Evolutionary conservation across 2,329 filamentous ascomycete species (phyloP).

Genomic region (Exophiala aquamarina): DNA sequence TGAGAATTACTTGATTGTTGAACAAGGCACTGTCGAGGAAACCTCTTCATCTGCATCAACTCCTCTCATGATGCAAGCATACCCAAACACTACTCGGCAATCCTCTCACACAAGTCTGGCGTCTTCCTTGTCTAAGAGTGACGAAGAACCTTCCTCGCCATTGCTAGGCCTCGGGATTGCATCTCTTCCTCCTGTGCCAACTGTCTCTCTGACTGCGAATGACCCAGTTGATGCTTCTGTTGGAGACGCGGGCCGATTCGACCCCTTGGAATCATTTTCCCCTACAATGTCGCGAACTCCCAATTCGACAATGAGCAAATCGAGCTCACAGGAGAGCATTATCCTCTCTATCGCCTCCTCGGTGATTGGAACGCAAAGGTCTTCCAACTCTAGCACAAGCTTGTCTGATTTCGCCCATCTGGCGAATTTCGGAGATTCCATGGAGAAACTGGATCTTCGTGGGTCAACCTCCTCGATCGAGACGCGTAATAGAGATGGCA

Average conservation of each 20-base stretch:
- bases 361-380: constrained; percentile 47
- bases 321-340: constrained; percentile 58
- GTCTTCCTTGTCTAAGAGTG: not conserved
- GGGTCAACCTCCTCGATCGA: constrained; percentile 5
- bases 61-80: constrained; percentile 25
- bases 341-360: constrained; percentile 52
- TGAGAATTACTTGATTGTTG: constrained; percentile 16
- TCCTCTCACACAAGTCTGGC: not conserved
- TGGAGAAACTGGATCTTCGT: constrained; percentile 21
- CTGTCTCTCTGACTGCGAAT: constrained; percentile 4
- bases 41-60: constrained; percentile 22
- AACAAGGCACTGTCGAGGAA: constrained; percentile 15
- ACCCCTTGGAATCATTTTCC: no score
- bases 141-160: constrained; percentile 16
- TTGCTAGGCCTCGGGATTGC: constrained; percentile 22
- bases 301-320: constrained; percentile 54
- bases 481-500: constrained; percentile 16
- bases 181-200: constrained; percentile 6
- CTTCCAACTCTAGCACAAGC: constrained; percentile 46
- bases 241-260: no score
- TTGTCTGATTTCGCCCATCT: constrained; percentile 39
- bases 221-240: not conserved
- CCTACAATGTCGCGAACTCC: constrained; percentile 40
- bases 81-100: not conserved
- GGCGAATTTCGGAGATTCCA: constrained; percentile 28